Evolutionary conservation across 177 flowering plant species (phyloP).

Genomic region (Tripterygium wilfordii): DNA sequence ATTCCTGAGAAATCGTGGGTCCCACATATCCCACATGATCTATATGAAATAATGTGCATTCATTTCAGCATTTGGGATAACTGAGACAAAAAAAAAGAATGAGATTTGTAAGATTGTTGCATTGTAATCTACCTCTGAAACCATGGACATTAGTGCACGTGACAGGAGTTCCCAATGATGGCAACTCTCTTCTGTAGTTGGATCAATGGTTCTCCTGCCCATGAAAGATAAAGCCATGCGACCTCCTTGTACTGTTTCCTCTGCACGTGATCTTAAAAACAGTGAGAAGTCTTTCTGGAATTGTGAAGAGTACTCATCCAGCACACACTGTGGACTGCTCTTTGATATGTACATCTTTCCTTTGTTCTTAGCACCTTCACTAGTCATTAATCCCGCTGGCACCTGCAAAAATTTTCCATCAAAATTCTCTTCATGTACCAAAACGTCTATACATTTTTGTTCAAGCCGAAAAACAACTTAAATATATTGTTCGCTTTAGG

Average conservation of each 20-base stretch:
- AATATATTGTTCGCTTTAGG: no score
- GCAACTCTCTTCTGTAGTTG: conserved; percentile 16
- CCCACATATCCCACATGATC: no score
- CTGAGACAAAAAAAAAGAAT: no score
- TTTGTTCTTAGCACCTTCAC: conserved; percentile 9
- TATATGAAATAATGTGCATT: no score
- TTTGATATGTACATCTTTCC: conserved; percentile 29
- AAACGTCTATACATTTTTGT: no score
- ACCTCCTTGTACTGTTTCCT: conserved; percentile 22
- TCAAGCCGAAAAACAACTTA: no score
- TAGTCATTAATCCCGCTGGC: conserved; percentile 15
- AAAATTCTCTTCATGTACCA: background rate
- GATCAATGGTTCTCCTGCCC: conserved; percentile 21
- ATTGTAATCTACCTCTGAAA: conserved; percentile 15
- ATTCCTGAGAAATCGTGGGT: no score
- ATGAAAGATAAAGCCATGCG: conserved; percentile 25
- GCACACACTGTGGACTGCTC: conserved; percentile 22
- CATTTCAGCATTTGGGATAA: no score
- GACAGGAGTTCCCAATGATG: conserved; percentile 25
- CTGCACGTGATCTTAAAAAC: conserved; percentile 19
- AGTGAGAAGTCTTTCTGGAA: conserved; percentile 21
- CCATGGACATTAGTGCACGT: conserved; percentile 23
- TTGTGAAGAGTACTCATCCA: conserved; percentile 20
- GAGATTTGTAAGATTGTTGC: background rate
- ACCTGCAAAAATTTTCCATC: conserved; percentile 7